Evolutionary conservation across 331 rosid species (phyloP).

Genomic region (Arachis monticola): DNA sequence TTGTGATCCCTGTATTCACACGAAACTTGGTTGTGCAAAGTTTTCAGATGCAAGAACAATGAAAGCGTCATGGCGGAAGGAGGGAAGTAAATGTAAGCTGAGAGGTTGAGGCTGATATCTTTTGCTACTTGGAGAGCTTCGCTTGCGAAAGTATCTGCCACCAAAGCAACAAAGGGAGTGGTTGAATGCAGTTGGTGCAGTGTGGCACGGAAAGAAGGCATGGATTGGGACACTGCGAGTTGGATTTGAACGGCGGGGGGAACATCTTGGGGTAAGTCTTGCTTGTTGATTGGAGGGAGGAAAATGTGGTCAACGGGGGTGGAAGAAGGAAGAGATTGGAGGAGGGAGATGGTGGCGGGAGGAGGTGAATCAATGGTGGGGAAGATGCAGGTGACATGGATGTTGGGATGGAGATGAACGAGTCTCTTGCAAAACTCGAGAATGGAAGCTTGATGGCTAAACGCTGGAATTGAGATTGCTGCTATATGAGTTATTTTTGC

Average conservation of each 20-base stretch:
- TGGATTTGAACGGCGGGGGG: constrained; percentile 10
- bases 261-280: constrained; percentile 16
- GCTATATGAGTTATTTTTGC: constrained; percentile 35
- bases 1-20: constrained; percentile 33
- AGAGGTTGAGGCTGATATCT: constrained; percentile 37
- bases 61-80: constrained; percentile 23
- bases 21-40: constrained; percentile 12
- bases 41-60: constrained; percentile 9
- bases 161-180: neutral
- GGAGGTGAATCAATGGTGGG: constrained; percentile 30
- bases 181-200: constrained; percentile 1
- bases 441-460: constrained; percentile 42
- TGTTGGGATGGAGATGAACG: constrained; percentile 11
- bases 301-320: constrained; percentile 3
- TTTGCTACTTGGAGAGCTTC: constrained; percentile 32
- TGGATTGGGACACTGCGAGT: constrained; percentile 30
- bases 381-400: constrained; percentile 34
- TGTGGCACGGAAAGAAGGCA: constrained; percentile 9
- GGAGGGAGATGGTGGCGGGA: constrained; percentile 4
- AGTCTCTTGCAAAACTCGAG: constrained; percentile 28
- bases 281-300: constrained; percentile 28
- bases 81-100: constrained; percentile 34
- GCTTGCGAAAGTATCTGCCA: constrained; percentile 31
- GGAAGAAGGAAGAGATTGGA: constrained; percentile 30
- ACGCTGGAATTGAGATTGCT: constrained; percentile 35